Percentiles rank a stretch among this genome's conserved stretches.
Evolutionary conservation across 75 land plant genomes (phyloP).

Genomic region (Pinus albicaulis): DNA sequence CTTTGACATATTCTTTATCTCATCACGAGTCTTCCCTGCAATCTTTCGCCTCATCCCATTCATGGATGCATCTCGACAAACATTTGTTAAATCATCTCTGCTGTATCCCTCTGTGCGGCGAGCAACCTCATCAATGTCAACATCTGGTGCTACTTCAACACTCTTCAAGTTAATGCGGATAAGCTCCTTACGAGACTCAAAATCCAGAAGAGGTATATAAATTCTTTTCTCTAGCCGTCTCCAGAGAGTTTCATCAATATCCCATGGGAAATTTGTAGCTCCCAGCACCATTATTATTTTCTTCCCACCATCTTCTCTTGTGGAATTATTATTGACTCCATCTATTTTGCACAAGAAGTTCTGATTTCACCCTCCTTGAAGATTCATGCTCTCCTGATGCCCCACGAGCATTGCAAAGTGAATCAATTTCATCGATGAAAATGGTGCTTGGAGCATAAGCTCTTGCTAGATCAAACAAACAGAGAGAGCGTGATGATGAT

Average conservation of each 20-base stretch:
- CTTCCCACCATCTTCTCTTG: conserved; percentile 80
- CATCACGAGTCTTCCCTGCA: conserved; percentile 96
- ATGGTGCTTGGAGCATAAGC: no score
- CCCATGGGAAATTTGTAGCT: conserved; percentile 99
- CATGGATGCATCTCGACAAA: conserved; percentile 94
- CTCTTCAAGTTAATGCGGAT: conserved; percentile 86
- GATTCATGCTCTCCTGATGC: conserved; percentile 99
- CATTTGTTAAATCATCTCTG: conserved; percentile 97
- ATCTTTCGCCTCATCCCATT: conserved; percentile 98
- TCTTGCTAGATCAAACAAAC: no score
- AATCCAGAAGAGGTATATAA: conserved; percentile 92
- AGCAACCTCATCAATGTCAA: conserved; percentile 87
- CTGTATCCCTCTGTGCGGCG: conserved; percentile 96
- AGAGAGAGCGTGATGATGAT: no score
- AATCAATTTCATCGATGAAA: no score
- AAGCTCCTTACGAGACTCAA: conserved; percentile 88
- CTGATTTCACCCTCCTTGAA: conserved; percentile 96
- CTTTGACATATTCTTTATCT: conserved; percentile 95
- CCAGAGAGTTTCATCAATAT: conserved; percentile 98
- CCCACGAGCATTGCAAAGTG: no score
- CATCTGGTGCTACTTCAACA: conserved; percentile 91
- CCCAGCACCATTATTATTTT: conserved; percentile 98
- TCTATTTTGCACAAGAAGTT: conserved; percentile 96
- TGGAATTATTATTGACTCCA: conserved; percentile 83
- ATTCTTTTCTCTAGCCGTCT: conserved; percentile 92